phyloP scores from a whole-genome alignment of 2,329 filamentous ascomycete genomes.

The Keithomyces neogunnii region DNA sequence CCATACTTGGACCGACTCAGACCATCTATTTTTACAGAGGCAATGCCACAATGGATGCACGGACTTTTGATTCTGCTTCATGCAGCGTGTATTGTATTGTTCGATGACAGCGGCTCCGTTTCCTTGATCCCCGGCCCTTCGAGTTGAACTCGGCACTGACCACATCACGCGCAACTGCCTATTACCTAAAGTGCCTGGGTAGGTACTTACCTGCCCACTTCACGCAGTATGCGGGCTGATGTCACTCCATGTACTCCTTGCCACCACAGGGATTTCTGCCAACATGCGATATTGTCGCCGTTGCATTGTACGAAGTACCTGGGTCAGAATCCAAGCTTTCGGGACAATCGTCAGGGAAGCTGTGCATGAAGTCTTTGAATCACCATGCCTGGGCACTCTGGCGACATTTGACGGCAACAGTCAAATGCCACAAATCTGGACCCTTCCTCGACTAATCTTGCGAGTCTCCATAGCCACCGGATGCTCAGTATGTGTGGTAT shows the following conservation, averaged over 20 bases:
- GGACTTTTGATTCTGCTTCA: not conserved
- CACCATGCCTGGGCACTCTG: too few relatives aligned
- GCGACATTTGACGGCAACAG: too few relatives aligned
- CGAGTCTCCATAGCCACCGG: too few relatives aligned
- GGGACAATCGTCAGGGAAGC: constrained; percentile 3
- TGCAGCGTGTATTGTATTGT: not conserved
- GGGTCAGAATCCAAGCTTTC: constrained; percentile 7
- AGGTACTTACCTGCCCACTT: too few relatives aligned
- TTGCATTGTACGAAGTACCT: not conserved
- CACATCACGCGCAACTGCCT: not conserved
- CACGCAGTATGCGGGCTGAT: not conserved
- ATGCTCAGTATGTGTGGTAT: too few relatives aligned
- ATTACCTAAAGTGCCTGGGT: too few relatives aligned
- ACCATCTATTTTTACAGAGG: not conserved
- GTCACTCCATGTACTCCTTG: not conserved
- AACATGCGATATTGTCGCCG: constrained; percentile 1
- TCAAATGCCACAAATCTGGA: too few relatives aligned
- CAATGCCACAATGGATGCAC: not conserved
- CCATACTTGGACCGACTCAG: too few relatives aligned
- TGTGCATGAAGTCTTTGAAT: too few relatives aligned
- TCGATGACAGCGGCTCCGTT: too few relatives aligned
- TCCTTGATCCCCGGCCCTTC: too few relatives aligned
- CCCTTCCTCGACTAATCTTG: too few relatives aligned
- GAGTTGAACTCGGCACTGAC: not conserved
- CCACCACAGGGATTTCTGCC: constrained; percentile 6